Percentiles rank a stretch among this genome's conserved stretches.
These are phyloP conservation scores for Agrocybe pediades DNA, from an alignment of 768 basidiomycete genomes.

Conservation along the genomic window DNA sequence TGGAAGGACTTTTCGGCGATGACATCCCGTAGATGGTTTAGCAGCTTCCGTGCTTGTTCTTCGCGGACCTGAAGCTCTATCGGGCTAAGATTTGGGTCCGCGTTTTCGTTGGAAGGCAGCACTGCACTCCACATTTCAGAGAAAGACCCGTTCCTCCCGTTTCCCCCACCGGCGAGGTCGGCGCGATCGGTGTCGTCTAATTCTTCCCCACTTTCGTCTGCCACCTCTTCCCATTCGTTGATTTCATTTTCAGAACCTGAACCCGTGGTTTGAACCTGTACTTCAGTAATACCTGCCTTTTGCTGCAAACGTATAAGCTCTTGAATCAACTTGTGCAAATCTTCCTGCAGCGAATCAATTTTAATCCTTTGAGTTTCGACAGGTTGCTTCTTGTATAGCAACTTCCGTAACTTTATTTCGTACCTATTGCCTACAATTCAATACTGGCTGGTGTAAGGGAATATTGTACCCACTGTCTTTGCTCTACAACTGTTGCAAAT, in stretches of 20 bases:
- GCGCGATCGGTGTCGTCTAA: background rate
- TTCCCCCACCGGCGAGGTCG: background rate
- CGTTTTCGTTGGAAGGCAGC: background rate
- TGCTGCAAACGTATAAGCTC: background rate
- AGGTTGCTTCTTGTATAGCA: background rate
- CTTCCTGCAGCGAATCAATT: background rate
- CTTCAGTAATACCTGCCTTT: background rate
- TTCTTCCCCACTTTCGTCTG: background rate
- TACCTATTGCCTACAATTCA: background rate
- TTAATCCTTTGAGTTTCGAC: background rate
- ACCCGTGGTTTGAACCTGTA: background rate
- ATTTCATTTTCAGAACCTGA: background rate
- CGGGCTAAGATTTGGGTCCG: background rate
- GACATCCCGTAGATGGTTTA: background rate
- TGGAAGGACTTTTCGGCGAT: background rate
- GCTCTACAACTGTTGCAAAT: slow-evolving; percentile 3
- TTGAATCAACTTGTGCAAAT: background rate
- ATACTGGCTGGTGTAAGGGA: background rate
- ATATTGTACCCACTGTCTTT: slow-evolving; percentile 5
- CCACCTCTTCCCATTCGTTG: background rate
- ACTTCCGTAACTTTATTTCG: background rate
- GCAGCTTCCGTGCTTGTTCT: background rate
- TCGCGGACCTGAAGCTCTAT: background rate
- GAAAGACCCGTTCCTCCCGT: too few species aligned
- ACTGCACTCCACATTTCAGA: background rate